Conservation (phyloP, 495 filamentous ascomycete genomes). For the Penicillium waksmanii region DNA sequence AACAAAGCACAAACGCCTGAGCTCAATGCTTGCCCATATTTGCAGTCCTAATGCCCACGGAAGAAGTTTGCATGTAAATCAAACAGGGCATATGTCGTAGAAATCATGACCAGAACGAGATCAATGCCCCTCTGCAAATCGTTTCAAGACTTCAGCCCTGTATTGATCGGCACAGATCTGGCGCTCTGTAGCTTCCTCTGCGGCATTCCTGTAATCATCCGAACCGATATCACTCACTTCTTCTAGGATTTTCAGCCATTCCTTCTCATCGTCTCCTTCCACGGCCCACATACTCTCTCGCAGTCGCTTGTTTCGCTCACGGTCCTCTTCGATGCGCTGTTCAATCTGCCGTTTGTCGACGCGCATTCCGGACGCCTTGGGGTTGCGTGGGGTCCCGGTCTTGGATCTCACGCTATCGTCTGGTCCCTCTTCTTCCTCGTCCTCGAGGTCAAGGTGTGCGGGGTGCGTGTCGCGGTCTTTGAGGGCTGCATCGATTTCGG, state of each 20-base stretch:
- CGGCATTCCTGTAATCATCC: slow-evolving; percentile 74
- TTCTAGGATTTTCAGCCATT: slow-evolving; percentile 74
- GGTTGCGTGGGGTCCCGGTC: slow-evolving; percentile 35
- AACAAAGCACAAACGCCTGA: neutral
- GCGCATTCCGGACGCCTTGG: slow-evolving; percentile 45
- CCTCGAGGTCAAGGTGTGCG: slow-evolving; percentile 44
- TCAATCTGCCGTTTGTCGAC: slow-evolving; percentile 88
- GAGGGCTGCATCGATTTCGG: slow-evolving; percentile 78
- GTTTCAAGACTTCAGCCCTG: neutral
- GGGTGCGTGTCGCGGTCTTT: slow-evolving; percentile 67
- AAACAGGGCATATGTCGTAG: neutral
- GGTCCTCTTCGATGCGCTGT: slow-evolving; percentile 94
- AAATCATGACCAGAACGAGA: neutral
- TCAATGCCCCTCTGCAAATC: neutral
- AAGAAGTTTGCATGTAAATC: slow-evolving; percentile 6
- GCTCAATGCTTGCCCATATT: neutral
- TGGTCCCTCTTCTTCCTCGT: slow-evolving; percentile 35
- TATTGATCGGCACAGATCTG: neutral
- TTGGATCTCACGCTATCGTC: slow-evolving; percentile 33
- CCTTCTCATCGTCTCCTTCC: slow-evolving; percentile 56
- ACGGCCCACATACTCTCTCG: slow-evolving; percentile 92
- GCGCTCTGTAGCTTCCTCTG: slow-evolving; percentile 74
- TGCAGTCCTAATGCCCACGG: neutral
- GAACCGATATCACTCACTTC: slow-evolving; percentile 80
- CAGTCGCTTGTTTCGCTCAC: slow-evolving; percentile 89